Evolutionary conservation across 2,329 filamentous ascomycete species (phyloP).

Genomic region (Xylaria sp.): DNA sequence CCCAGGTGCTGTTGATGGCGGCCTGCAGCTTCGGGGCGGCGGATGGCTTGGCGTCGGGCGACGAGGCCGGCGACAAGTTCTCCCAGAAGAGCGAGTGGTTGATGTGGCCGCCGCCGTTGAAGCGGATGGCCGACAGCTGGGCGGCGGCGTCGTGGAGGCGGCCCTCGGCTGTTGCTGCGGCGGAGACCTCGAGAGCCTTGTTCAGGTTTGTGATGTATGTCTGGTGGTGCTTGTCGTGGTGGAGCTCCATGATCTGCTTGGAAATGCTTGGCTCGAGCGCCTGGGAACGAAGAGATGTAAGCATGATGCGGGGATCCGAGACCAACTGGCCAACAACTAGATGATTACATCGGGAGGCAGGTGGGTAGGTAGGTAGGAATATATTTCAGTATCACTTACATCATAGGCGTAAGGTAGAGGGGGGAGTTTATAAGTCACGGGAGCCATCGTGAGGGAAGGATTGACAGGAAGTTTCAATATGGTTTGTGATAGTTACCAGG

Average conservation of each 20-base stretch:
- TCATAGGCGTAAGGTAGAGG: conserved; percentile 75
- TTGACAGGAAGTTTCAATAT: background rate
- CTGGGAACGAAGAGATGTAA: conserved; percentile 52
- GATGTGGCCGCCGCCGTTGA: conserved; percentile 92
- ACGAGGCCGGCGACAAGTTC: conserved; percentile 74
- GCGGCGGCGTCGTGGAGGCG: conserved; percentile 69
- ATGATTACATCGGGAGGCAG: background rate
- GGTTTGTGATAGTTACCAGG: background rate
- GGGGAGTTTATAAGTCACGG: conserved; percentile 69
- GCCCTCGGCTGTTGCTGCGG: conserved; percentile 63
- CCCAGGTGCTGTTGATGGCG: conserved; percentile 74
- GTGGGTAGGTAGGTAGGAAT: background rate
- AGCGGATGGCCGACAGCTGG: conserved; percentile 78
- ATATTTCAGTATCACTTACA: conserved; percentile 59
- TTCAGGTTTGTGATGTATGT: conserved; percentile 83
- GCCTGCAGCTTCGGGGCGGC: conserved; percentile 67
- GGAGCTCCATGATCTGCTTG: conserved; percentile 82
- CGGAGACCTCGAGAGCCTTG: conserved; percentile 69
- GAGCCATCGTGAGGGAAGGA: conserved; percentile 47
- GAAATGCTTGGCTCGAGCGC: conserved; percentile 80
- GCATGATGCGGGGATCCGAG: background rate
- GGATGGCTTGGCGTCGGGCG: conserved; percentile 65
- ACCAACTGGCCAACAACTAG: background rate
- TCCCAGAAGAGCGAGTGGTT: conserved; percentile 96
- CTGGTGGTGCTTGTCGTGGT: conserved; percentile 83